Base-by-base conservation (phyloP, 805 yeast species). In the Torulaspora indica region DNA sequence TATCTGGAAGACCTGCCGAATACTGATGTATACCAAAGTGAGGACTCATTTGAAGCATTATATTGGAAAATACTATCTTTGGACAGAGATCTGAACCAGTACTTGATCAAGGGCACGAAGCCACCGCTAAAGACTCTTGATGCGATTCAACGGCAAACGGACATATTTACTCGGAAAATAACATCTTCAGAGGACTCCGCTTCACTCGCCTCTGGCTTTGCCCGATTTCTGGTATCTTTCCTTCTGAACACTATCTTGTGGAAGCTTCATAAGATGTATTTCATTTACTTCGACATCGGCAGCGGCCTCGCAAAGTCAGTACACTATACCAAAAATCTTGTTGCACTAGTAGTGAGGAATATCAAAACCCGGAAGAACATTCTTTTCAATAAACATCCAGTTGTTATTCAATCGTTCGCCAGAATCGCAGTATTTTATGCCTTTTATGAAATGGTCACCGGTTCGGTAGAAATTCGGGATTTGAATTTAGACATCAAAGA, bases 21-120 rank as follows among this genome's bases (percentile, higher is more conserved):
- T 25, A 44, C 51, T 4, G 63, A 63, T 44, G 51, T 57, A 3
- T 58, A 57, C 32, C 54, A 56, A 35, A 51, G 51, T 8, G 66
- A 62, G 24, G 61, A 57, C 13, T 53, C 47, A 32, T 59, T 58
- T 35, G 68, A 63, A 40, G 46, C 56, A 1, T 39, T 60, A 1
- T 49, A 46, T 28, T 63, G 68, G 68, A 63, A 62, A 32, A 42
- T 63, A 1, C 35, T 55, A 1, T 62, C 66, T 1, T 37, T 63
- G 7, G 66, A 63, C n/a, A 57, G 67, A 38, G 67, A 63, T 42
- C 20, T 62, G n/a, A 58, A 60, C 23, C 53, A 48, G 15, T 57
- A 54, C 34, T 29, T 49, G 15, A 32, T 17, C 4, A 51, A 49
- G 15, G 37, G 43, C 2, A 40, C 49, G 9, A 63, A 54, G 35